phyloP scores from a whole-genome alignment of 2,329 filamentous ascomycete genomes.

The Alternaria conjuncta region DNA sequence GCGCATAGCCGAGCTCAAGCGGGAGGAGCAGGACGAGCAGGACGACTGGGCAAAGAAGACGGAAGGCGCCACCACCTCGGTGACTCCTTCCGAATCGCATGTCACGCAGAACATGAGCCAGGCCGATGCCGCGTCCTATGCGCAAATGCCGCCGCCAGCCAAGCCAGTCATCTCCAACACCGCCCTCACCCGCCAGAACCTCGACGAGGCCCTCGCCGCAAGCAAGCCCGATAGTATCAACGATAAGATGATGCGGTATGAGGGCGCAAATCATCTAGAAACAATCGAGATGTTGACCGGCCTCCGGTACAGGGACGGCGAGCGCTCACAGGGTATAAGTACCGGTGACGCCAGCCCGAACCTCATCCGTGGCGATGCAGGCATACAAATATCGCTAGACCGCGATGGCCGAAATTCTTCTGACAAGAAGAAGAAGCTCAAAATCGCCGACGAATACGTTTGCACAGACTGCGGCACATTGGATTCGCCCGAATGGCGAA shows the following conservation, averaged over 20 bases:
- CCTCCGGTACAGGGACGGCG: conserved; percentile 83
- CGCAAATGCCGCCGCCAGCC: conserved; percentile 71
- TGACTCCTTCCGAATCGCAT: conserved; percentile 55
- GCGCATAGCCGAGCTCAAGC: conserved; percentile 82
- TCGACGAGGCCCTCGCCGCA: conserved; percentile 73
- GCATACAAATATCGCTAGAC: conserved; percentile 82
- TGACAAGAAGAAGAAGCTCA: conserved; percentile 87
- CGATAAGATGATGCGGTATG: conserved; percentile 85
- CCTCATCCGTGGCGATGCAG: conserved; percentile 83
- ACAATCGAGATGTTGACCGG: conserved; percentile 94
- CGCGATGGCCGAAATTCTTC: conserved; percentile 70
- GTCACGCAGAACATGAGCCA: conserved; percentile 46
- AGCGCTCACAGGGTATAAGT: conserved; percentile 85
- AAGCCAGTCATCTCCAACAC: conserved; percentile 68
- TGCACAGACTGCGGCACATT: conserved; percentile 95
- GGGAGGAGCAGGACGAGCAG: conserved; percentile 82
- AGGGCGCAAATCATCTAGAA: conserved; percentile 75
- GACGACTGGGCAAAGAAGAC: conserved; percentile 69
- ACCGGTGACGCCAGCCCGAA: conserved; percentile 83
- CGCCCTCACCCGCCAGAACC: conserved; percentile 78
- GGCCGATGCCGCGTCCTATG: conserved; percentile 50
- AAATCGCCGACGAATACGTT: conserved; percentile 83
- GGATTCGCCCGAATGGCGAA: conserved; percentile 95
- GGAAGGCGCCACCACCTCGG: conserved; percentile 45
- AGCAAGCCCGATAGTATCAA: conserved; percentile 76